Percentiles rank a stretch among this genome's conserved stretches.
Evolutionary conservation across 805 yeast species (phyloP).

Genomic region (Kuraishia ogatae): DNA sequence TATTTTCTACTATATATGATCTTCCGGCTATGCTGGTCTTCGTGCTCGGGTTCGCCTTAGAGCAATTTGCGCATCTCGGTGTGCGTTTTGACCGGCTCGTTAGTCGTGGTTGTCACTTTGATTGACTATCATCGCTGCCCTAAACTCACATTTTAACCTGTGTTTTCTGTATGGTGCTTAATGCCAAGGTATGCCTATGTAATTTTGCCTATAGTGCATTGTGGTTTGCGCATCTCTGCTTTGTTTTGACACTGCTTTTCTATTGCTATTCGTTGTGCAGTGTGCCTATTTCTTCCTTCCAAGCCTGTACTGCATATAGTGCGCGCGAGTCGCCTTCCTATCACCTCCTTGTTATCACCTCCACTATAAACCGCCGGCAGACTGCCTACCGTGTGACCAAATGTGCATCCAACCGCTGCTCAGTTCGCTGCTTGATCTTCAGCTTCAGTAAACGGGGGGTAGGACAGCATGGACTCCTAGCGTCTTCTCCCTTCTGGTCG

Average conservation of each 20-base stretch:
- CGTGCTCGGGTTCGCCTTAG: slow-evolving; percentile 97
- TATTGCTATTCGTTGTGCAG: too few relatives aligned
- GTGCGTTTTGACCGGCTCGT: slow-evolving; percentile 8
- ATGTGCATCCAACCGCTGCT: slow-evolving; percentile 1
- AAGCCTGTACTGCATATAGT: too few relatives aligned
- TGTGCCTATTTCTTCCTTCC: too few relatives aligned
- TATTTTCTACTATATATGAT: slow-evolving; percentile 37
- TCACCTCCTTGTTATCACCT: too few relatives aligned
- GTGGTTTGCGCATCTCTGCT: too few relatives aligned
- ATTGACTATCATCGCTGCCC: slow-evolving; percentile 45
- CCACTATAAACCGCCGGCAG: not conserved
- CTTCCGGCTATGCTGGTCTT: slow-evolving; percentile 33
- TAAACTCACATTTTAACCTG: slow-evolving; percentile 44
- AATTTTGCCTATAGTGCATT: too few relatives aligned
- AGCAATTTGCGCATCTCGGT: slow-evolving; percentile 23
- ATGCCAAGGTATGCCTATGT: not conserved
- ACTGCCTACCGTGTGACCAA: not conserved
- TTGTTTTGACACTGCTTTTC: too few relatives aligned
- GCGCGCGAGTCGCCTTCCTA: too few relatives aligned
- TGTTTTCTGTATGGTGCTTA: slow-evolving; percentile 4
- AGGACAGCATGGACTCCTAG: slow-evolving; percentile 74
- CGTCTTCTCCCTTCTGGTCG: slow-evolving; percentile 44
- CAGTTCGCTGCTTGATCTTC: slow-evolving; percentile 57
- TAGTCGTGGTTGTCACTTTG: not conserved
- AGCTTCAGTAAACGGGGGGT: slow-evolving; percentile 49